phyloP scores from a whole-genome alignment of 2,329 filamentous ascomycete species.

The Elsinoe australis region DNA sequence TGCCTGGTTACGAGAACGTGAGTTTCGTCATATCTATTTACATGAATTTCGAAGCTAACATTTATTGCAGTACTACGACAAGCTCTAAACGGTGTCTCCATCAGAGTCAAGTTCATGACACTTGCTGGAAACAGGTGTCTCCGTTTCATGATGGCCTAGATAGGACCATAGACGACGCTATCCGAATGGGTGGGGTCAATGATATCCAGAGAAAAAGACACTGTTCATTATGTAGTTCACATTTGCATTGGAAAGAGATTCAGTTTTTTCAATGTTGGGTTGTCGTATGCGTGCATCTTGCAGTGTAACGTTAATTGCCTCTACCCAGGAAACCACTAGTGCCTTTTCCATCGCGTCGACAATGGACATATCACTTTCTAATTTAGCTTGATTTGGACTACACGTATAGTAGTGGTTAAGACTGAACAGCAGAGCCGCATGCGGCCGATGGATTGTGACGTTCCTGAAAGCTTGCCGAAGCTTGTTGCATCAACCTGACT shows the following conservation, averaged over 20 bases:
- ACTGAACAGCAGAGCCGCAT: too few relatives aligned
- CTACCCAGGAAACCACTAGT: too few relatives aligned
- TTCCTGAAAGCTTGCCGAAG: too few relatives aligned
- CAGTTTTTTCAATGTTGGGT: constrained; percentile 6
- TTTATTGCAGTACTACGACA: constrained; percentile 81
- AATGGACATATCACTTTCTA: too few relatives aligned
- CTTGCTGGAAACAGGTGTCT: constrained; percentile 9
- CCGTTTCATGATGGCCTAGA: constrained; percentile 9
- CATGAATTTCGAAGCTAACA: constrained; percentile 30
- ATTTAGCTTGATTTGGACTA: too few relatives aligned
- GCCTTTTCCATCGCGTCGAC: too few relatives aligned
- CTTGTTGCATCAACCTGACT: too few relatives aligned
- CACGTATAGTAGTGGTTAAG: too few relatives aligned
- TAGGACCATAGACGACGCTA: constrained; percentile 12
- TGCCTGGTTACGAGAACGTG: constrained; percentile 92
- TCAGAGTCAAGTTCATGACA: constrained; percentile 13
- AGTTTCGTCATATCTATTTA: constrained; percentile 42
- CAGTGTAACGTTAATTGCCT: too few relatives aligned
- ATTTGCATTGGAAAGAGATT: constrained; percentile 16
- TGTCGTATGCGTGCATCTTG: background rate
- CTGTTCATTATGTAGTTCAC: constrained; percentile 15
- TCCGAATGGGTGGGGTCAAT: constrained; percentile 1
- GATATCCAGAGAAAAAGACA: constrained; percentile 18
- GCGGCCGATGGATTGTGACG: too few relatives aligned
- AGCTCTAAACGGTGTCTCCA: constrained; percentile 61